Percentiles rank a stretch among this genome's conserved stretches.
Evolutionary conservation across 2,329 filamentous ascomycete genomes (phyloP).

Genomic region (Ophiostoma perfectum): DNA sequence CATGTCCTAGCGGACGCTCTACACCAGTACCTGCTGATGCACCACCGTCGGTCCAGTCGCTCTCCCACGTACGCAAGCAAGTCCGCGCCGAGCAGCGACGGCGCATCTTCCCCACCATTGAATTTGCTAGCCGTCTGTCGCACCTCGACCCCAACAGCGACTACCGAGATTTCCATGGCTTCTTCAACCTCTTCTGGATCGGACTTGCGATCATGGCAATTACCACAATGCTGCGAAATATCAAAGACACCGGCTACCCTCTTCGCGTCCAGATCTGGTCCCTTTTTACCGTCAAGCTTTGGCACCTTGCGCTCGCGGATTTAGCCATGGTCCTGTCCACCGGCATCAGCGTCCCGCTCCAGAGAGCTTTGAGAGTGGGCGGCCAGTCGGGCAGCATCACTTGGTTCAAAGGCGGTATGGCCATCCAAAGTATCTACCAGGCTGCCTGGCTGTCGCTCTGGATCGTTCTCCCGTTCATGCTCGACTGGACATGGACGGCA

Average conservation of each 20-base stretch:
- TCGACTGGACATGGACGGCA: conserved; percentile 93
- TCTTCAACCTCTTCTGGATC: conserved; percentile 98
- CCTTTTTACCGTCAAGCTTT: conserved; percentile 81
- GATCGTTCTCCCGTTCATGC: conserved; percentile 76
- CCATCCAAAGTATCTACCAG: conserved; percentile 78
- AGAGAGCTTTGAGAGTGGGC: conserved; percentile 57
- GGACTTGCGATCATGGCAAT: conserved; percentile 94
- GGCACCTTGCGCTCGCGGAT: conserved; percentile 79
- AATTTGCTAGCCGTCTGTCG: conserved; percentile 84
- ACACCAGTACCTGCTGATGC: conserved; percentile 85
- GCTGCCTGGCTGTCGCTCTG: conserved; percentile 72
- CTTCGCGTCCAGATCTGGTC: conserved; percentile 82
- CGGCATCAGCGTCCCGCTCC: conserved; percentile 65
- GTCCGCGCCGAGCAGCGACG: conserved; percentile 73
- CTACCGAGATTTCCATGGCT: conserved; percentile 90
- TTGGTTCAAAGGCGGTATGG: conserved; percentile 74
- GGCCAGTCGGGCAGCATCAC: conserved; percentile 50
- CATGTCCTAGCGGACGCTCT: conserved; percentile 60
- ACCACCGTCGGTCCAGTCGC: conserved; percentile 81
- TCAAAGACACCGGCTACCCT: conserved; percentile 87
- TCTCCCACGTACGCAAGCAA: conserved; percentile 79
- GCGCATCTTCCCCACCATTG: conserved; percentile 86
- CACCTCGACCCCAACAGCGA: conserved; percentile 93
- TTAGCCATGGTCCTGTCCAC: conserved; percentile 77
- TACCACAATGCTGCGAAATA: conserved; percentile 85